phyloP scores from a whole-genome alignment of 2,329 filamentous ascomycete genomes.

The Colletotrichum musae region DNA sequence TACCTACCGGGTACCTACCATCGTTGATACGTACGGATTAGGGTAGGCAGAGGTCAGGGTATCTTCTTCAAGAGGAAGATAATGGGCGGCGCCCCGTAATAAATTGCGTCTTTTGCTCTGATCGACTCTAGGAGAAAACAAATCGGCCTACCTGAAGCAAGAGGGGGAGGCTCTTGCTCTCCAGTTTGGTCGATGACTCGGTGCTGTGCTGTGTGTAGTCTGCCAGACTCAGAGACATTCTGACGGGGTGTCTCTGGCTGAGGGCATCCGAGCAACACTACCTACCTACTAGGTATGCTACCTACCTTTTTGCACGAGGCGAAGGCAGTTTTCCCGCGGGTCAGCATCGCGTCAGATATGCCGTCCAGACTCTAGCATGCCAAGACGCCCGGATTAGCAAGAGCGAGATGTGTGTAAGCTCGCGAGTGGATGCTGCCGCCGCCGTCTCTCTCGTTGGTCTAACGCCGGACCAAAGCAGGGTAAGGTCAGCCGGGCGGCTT shows the following conservation, averaged over 20 bases:
- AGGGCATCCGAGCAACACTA: slow-evolving; percentile 8
- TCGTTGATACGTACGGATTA: too few species aligned
- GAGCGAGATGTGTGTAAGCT: slow-evolving; percentile 14
- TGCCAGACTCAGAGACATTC: slow-evolving; percentile 37
- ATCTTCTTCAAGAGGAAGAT: slow-evolving; percentile 5
- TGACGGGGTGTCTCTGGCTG: slow-evolving; percentile 33
- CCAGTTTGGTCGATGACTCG: not conserved
- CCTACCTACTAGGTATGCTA: too few species aligned
- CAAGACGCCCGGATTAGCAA: slow-evolving; percentile 17
- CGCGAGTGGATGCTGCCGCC: slow-evolving; percentile 35
- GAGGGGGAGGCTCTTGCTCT: not conserved
- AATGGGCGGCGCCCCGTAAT: slow-evolving; percentile 7
- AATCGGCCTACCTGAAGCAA: not conserved
- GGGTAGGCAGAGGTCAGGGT: slow-evolving; percentile 3
- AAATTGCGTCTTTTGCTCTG: slow-evolving; percentile 14
- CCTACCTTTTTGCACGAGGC: not conserved
- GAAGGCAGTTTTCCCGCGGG: not conserved
- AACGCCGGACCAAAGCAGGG: slow-evolving; percentile 28
- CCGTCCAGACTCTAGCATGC: not conserved
- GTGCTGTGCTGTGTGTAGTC: not conserved
- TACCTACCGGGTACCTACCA: too few species aligned
- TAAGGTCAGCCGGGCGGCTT: slow-evolving; percentile 33
- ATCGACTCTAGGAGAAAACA: slow-evolving; percentile 23
- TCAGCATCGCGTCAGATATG: slow-evolving; percentile 10
- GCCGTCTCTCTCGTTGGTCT: slow-evolving; percentile 28